A percentile compares a stretch with the other conserved stretches of the same genome.
Evolutionary conservation across 2,329 filamentous ascomycete species (phyloP).

Genomic region (Epichloe baconii): DNA sequence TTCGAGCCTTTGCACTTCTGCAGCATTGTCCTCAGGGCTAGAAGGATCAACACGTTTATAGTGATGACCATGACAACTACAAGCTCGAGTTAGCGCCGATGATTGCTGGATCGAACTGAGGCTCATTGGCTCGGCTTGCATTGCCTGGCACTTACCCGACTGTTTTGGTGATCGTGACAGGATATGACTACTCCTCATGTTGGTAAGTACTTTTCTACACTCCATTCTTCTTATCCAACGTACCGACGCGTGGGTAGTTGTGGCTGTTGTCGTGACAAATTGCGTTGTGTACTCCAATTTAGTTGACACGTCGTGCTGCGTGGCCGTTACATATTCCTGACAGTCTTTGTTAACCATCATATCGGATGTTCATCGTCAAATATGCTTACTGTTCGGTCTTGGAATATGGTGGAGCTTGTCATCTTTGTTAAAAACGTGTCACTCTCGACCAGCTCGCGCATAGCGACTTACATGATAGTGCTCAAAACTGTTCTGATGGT

Average conservation of each 20-base stretch:
- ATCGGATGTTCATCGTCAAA: background rate
- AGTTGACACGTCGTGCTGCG: conserved; percentile 10
- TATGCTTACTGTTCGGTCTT: conserved; percentile 4
- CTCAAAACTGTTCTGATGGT: conserved; percentile 3
- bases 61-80: background rate
- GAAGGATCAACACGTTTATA: background rate
- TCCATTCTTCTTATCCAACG: background rate
- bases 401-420: conserved; percentile 4
- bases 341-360: background rate
- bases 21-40: background rate
- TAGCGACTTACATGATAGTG: conserved; percentile 2
- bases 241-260: conserved; percentile 8
- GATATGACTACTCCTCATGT: conserved; percentile 10
- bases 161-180: conserved; percentile 10
- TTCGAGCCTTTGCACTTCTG: background rate
- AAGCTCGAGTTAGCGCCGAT: background rate
- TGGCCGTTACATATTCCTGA: conserved; percentile 8
- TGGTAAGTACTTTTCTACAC: background rate
- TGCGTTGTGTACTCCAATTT: conserved; percentile 10
- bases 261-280: conserved; percentile 9
- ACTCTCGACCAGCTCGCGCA: background rate
- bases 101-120: background rate
- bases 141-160: conserved; percentile 6
- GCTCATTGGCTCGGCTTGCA: background rate
- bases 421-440: background rate